These are phyloP conservation scores for Aspergillus ochraceoroseus DNA, from an alignment of 2,329 filamentous ascomycete species.

Conservation along the genomic window DNA sequence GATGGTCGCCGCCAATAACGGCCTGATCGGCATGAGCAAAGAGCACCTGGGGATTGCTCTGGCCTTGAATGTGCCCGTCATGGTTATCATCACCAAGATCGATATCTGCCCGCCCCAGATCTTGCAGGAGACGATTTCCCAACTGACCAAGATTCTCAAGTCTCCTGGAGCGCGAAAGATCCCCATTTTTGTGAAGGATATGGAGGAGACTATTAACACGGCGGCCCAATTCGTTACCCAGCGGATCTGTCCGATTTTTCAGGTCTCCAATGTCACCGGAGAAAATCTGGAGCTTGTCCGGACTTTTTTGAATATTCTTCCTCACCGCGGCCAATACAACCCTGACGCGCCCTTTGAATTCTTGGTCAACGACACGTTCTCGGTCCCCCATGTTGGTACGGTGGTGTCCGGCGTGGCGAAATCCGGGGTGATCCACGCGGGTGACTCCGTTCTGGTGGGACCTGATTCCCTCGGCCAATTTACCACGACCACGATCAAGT, in stretches of 20 bases:
- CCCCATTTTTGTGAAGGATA: slow-evolving; percentile 87
- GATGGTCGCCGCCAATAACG: slow-evolving; percentile 98
- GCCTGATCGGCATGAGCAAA: slow-evolving; percentile 95
- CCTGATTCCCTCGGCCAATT: slow-evolving; percentile 90
- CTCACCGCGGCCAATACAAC: slow-evolving; percentile 90
- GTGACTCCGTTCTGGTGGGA: slow-evolving; percentile 83
- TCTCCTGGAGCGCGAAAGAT: slow-evolving; percentile 92
- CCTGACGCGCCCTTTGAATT: slow-evolving; percentile 86
- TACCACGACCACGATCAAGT: slow-evolving; percentile 76
- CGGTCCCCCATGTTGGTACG: slow-evolving; percentile 92
- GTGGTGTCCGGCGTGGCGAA: slow-evolving; percentile 94
- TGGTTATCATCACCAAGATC: slow-evolving; percentile 97
- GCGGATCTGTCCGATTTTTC: slow-evolving; percentile 93
- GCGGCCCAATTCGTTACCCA: slow-evolving; percentile 93
- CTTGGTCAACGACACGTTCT: slow-evolving; percentile 95
- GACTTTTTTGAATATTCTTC: slow-evolving; percentile 89
- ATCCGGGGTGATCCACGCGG: slow-evolving; percentile 76
- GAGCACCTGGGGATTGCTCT: slow-evolving; percentile 94
- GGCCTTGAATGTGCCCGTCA: slow-evolving; percentile 91
- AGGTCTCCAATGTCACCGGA: slow-evolving; percentile 96
- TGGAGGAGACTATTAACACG: slow-evolving; percentile 88
- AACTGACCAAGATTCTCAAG: slow-evolving; percentile 88
- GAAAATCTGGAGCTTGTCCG: slow-evolving; percentile 85
- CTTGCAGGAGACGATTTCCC: slow-evolving; percentile 83
- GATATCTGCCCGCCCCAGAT: slow-evolving; percentile 97